Base-by-base conservation (phyloP, 2,329 filamentous ascomycete genomes). In the Canariomyces notabilis region DNA sequence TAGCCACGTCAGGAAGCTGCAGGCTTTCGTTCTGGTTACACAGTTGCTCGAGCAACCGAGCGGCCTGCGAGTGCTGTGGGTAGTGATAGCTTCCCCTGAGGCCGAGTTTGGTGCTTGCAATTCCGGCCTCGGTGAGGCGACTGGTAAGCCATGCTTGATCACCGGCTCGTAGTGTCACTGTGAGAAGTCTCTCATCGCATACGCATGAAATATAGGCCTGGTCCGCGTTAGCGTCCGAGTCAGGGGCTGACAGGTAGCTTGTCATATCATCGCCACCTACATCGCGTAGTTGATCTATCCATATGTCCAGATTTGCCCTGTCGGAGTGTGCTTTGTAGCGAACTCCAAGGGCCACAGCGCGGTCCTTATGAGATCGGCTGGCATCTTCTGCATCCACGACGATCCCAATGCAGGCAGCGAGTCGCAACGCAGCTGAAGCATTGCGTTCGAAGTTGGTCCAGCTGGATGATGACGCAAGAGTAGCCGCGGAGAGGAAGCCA, bases 151-250 rank as follows among this genome's bases (percentile, higher is more conserved):
- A 22, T 20, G 20, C 26, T 31, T 46, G 29, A 12, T 37, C 34
- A 31, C 29, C 36, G 11, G 42, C 15, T 8, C 32, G 37, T 6
- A 48, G 18, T 6, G 50, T 53, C 11, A 53, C 35, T 11, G 50
- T 53, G 2, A 45, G 9, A 9, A 18, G 19, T 2, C 16, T 46
- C 19, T 48, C 44, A 20, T 53, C 50, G 9, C 36, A 40, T 2
- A 40, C 29, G 36, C 50, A 50, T 3, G 50, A 43, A 22, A 53
- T 39, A 16, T 53, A 53, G 3, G 37, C 50, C 50, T 53, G 26
- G n/a, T n/a, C n/a, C n/a, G n/a, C n/a, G n/a, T n/a, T n/a, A n/a
- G n/a, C n/a, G n/a, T n/a, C n/a, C n/a, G n/a, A n/a, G n/a, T n/a
- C n/a, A n/a, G n/a, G n/a, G n/a, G n/a, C n/a, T n/a, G n/a, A n/a